Base-by-base conservation (phyloP, 495 filamentous ascomycete species). In the Cairneyella variabilis region DNA sequence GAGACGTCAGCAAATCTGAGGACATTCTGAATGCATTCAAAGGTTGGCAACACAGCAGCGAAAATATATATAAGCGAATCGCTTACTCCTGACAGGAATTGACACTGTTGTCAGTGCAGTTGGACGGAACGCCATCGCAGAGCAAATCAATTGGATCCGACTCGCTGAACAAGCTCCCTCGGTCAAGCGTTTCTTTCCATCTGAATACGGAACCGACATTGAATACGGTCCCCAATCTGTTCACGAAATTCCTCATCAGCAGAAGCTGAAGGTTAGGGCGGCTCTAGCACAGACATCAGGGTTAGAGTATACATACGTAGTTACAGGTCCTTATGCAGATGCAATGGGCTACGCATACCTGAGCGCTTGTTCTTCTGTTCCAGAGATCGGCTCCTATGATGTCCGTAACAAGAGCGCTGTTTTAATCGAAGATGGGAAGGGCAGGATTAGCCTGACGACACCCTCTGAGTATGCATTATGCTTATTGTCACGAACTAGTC, bases 171-270 rank as follows among this genome's bases (percentile, higher is more conserved):
- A 71, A 16, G 16, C 28, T 2, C 40, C 51, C 2, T 70, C 63
- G 39, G 76, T 89, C 20, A 73, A 80, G 56, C 82, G 82, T 71
- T 88, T 88, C 68, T 75, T 86, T 57, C 84, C 85, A 7, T 84
- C 80, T 17, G 85, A 88, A 62, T 88, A 84, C 59, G 85, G 85
- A 51, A 89, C 85, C 0, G 85, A 88, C 51, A 83, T 88, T 56
- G 83, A 84, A 62, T 84, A 87, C 58, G 67, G 74, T 18, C 70
- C 76, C 6, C 70, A 74, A 32, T 53, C 51, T 6, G 39, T 40
- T 20, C 43, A 66, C 27, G 85, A 88, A 65, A 78, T 75, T 59
- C 82, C 85, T 1, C 85, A 89, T 52, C 84, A 87, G 66, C 67
- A 75, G 59, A 88, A 89, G 66, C 75, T 88, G 39, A 76, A 76